phyloP scores from a whole-genome alignment of 371 early-diverging fungal species.

The Batkoa obscura region DNA sequence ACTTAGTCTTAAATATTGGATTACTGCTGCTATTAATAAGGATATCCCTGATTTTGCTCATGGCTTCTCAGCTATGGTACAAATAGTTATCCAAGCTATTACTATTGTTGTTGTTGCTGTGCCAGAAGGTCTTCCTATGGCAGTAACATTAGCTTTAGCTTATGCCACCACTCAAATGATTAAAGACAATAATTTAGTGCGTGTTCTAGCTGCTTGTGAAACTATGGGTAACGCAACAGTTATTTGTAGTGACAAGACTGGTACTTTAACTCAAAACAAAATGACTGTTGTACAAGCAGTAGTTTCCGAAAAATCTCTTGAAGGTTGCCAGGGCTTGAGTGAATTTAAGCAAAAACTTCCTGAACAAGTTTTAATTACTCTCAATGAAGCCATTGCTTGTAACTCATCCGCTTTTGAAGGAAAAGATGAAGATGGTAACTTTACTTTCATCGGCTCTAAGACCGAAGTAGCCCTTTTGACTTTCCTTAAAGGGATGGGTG shows the following conservation, averaged over 20 bases:
- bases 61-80: slow-evolving; percentile 22
- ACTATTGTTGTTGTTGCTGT: slow-evolving; percentile 61
- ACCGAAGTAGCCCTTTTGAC: slow-evolving; percentile 70
- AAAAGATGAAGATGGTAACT: slow-evolving; percentile 28
- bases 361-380: slow-evolving; percentile 18
- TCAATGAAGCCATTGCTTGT: slow-evolving; percentile 45
- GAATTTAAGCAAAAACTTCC: slow-evolving; percentile 14
- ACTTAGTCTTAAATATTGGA: slow-evolving; percentile 1
- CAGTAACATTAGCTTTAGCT: slow-evolving; percentile 55
- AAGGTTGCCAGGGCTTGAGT: background rate
- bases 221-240: slow-evolving; percentile 88
- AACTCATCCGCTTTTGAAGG: slow-evolving; percentile 72
- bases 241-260: slow-evolving; percentile 82
- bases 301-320: slow-evolving; percentile 5
- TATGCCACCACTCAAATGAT: slow-evolving; percentile 70
- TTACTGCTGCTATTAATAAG: slow-evolving; percentile 9
- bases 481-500: slow-evolving; percentile 26
- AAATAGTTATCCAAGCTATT: slow-evolving; percentile 43
- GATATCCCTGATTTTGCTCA: slow-evolving; percentile 10
- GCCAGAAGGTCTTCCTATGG: slow-evolving; percentile 63
- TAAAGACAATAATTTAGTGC: slow-evolving; percentile 77
- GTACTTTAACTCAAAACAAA: slow-evolving; percentile 72
- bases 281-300: slow-evolving; percentile 69
- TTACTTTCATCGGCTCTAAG: slow-evolving; percentile 43
- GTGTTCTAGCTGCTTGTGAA: slow-evolving; percentile 76